Base-by-base conservation (phyloP, 352 stramenopile genomes). In the Phytophthora pini region DNA sequence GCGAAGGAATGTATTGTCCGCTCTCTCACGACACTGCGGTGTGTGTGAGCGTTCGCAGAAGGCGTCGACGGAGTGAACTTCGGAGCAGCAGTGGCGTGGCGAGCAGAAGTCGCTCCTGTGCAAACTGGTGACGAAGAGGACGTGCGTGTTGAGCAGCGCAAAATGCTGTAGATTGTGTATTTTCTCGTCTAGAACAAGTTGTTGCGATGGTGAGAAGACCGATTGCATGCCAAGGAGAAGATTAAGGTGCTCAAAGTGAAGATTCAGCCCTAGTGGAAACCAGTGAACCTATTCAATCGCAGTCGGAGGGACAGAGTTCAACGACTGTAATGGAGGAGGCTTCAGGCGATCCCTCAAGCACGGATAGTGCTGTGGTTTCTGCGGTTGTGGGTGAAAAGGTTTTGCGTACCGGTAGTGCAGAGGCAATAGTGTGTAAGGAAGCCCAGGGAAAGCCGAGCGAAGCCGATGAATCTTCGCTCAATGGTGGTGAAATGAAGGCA, bases 91-190 rank as follows among this genome's bases (percentile, higher is more conserved):
- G 58, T 90, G 83, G 75, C 84, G 80, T 63, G 76, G 66, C 2
- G 83, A 92, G 48, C 72, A 89, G 17, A 77, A 74, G 17, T 93
- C 86, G 27, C 71, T 95, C 22, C 54, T 95, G 56, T 80, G 85
- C 41, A 90, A 92, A 58, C 55, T 95, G 49, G 73, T 95, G 32
- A 69, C 87, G 22, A 89, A 82, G 27, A 20, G 17, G 84, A 95
- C 61, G 79, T 95, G 22, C 58, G 72, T 53, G 51, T 73, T 12
- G 87, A 95, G 73, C 84, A 93, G 66, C 63, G 67, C 38, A 82
- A 89, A 48, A 88, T 93, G 70, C 75, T 95, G 50, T 80, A 95
- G 68, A 81, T 92, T 68, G 80, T 93, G 55, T 78, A 76, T 39
- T 84, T 70, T 64, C 54, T 93, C 27, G 80, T 93, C 4, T 51